Percentiles rank a stretch among this genome's conserved stretches.
Conservation (phyloP, 768 basidiomycete genomes). For the Porphyrellus cyaneotinctus region DNA sequence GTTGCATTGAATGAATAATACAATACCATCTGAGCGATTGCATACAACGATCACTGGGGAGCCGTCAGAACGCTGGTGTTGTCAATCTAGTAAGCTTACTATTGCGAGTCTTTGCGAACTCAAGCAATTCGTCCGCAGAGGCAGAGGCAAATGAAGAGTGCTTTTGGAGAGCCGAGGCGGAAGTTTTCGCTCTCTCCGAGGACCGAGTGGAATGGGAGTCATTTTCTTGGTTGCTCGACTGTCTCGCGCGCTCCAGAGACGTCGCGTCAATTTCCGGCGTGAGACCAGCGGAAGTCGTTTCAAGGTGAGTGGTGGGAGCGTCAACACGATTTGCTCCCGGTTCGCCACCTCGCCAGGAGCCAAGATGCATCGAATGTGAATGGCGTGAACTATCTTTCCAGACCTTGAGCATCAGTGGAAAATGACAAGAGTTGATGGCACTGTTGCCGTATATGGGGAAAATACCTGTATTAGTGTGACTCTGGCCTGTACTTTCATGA, state of each 20-base stretch:
- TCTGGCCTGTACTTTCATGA: constrained; percentile 20
- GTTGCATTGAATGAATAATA: background rate
- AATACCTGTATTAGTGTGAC: background rate
- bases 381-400: constrained; percentile 19
- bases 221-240: constrained; percentile 1
- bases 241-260: constrained; percentile 14
- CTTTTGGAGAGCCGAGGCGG: background rate
- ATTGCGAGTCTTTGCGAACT: constrained; percentile 19
- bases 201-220: constrained; percentile 1
- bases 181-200: constrained; percentile 12
- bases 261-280: background rate
- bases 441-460: background rate
- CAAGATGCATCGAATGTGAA: constrained; percentile 4
- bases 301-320: constrained; percentile 19
- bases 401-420: constrained; percentile 17
- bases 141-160: constrained; percentile 1
- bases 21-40: constrained; percentile 19
- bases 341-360: constrained; percentile 7
- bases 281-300: constrained; percentile 13
- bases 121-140: constrained; percentile 12
- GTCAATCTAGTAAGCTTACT: constrained; percentile 9
- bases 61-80: background rate
- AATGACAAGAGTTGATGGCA: background rate
- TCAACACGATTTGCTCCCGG: constrained; percentile 28
- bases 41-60: constrained; percentile 19